Base-by-base conservation (phyloP, 805 yeast species). In the Saturnispora sekii region DNA sequence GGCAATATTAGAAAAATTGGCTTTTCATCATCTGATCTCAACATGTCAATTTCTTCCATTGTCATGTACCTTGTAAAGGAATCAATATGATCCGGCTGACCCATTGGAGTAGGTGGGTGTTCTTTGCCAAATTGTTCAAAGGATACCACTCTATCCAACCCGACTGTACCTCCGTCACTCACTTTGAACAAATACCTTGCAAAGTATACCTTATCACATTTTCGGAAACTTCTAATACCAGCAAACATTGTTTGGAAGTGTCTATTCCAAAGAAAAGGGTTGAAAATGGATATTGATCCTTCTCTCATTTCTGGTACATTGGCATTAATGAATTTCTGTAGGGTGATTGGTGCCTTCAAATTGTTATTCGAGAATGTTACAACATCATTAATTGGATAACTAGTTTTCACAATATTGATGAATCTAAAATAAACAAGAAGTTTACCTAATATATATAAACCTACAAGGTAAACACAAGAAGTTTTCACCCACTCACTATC, bases 221-320 rank as follows among this genome's bases (percentile, higher is more conserved):
- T 64, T n/a, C 75, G 66, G 46, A 73, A 72, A 45, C 71, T 70
- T 33, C 77, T 74, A 17, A 69, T 62, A 2, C 81, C 74, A 38
- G 89, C 76, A 56, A 76, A 79, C 58, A 82, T 57, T 2, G 96
- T 87, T 62, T 89, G 96, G 26, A 85, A 62, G 45, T 81, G 73
- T 18, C 96, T 96, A 48, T 78, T 78, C 60, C 77, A 76, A 28
- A 82, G 60, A 3, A 73, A 62, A 7, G 93, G 93, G 49, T 77
- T 73, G 58, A 81, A 65, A 60, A 75, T 64, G 52, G 81, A 71
- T 53, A 68, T 69, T 34, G 77, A 58, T 7, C 71, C 70, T 40
- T 74, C 56, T 32, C 60, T 58, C 46, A 80, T 68, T 9, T 65
- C 75, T 1, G 80, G 77, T 3, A 60, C 41, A 10, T 49, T 40